A percentile compares a stretch with the other conserved stretches of the same genome.
Evolutionary conservation across 495 filamentous ascomycete genomes (phyloP).

Genomic region (Talaromyces wortmannii): DNA sequence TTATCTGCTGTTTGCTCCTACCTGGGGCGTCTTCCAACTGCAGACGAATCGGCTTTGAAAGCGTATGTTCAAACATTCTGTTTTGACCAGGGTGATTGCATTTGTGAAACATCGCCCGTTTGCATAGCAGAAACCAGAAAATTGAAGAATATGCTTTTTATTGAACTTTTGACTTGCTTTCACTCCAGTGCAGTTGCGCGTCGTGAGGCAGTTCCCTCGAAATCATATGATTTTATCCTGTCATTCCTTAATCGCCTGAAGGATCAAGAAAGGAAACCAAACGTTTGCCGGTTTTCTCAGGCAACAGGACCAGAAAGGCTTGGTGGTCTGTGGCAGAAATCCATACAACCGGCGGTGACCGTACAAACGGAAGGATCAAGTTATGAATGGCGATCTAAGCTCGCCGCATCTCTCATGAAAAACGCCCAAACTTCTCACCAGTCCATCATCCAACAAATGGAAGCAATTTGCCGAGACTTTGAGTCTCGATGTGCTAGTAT

Average conservation of each 20-base stretch:
- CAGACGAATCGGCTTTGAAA: background rate
- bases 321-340: background rate
- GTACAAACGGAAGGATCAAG: constrained; percentile 5
- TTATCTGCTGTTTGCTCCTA: background rate
- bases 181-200: background rate
- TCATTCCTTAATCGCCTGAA: constrained; percentile 6
- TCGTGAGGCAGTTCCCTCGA: constrained; percentile 9
- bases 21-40: background rate
- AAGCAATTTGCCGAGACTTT: constrained; percentile 46
- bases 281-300: background rate
- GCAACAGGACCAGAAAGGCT: background rate
- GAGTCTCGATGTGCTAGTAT: constrained; percentile 44
- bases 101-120: background rate
- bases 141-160: background rate
- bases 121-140: background rate
- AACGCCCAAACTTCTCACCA: constrained; percentile 29
- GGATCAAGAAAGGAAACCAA: background rate
- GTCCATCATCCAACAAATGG: constrained; percentile 37
- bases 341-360: background rate
- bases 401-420: constrained; percentile 27
- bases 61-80: background rate
- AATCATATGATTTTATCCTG: constrained; percentile 2
- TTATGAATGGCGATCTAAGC: constrained; percentile 36
- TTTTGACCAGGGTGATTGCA: background rate
- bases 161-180: background rate